These are phyloP conservation scores for Komagataella pseudopastoris DNA, from an alignment of 805 yeast genomes.

Conservation along the genomic window DNA sequence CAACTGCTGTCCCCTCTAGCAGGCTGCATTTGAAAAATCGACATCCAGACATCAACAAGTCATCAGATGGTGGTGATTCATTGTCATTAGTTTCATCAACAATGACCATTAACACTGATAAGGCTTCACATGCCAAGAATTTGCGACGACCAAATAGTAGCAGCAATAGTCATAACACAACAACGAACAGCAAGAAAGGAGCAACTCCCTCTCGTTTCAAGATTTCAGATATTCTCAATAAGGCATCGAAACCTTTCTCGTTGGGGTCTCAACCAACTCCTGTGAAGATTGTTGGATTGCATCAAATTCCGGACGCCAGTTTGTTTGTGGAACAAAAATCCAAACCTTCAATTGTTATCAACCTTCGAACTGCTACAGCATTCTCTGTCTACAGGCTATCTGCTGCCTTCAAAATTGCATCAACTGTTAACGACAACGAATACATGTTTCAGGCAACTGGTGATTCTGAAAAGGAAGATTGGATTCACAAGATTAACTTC, in stretches of 20 bases:
- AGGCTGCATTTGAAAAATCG: conserved; percentile 6
- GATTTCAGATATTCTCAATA: conserved; percentile 18
- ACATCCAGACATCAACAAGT: not conserved
- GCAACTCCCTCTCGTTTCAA: conserved; percentile 2
- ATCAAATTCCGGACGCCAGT: conserved; percentile 46
- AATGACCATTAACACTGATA: not conserved
- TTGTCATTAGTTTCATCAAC: not conserved
- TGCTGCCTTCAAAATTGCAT: conserved; percentile 31
- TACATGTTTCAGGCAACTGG: conserved; percentile 52
- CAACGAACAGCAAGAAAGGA: not conserved
- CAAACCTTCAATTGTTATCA: conserved; percentile 37
- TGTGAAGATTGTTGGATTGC: conserved; percentile 33
- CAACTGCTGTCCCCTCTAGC: conserved; percentile 10
- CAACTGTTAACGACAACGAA: conserved; percentile 19
- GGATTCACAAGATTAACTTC: conserved; percentile 44
- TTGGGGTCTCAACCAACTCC: conserved; percentile 18
- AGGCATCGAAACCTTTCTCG: conserved; percentile 46
- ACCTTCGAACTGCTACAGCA: conserved; percentile 29
- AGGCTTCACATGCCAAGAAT: conserved; percentile 1
- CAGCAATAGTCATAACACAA: not conserved
- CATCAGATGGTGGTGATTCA: not conserved
- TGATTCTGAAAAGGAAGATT: conserved; percentile 53
- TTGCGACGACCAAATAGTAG: not conserved
- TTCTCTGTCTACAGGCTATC: conserved; percentile 41
- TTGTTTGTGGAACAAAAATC: conserved; percentile 23